Conservation (phyloP, 2,329 filamentous ascomycete species). For the Botryotinia convoluta region DNA sequence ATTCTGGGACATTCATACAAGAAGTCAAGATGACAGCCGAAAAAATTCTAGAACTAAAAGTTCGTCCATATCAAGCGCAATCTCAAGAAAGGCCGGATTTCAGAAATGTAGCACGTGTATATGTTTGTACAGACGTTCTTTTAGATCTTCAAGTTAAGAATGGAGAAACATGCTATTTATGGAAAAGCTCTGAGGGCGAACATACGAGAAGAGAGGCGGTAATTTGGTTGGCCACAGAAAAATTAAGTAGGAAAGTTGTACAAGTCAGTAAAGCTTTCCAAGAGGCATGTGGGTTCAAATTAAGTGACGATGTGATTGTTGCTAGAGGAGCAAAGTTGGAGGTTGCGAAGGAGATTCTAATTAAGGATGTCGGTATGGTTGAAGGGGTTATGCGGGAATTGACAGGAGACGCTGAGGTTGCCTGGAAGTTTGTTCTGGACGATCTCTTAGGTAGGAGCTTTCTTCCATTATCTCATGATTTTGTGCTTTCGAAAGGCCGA, state of each 20-base stretch:
- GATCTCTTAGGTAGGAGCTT: constrained; percentile 41
- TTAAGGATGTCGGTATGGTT: constrained; percentile 55
- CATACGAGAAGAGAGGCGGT: constrained; percentile 46
- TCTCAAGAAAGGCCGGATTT: constrained; percentile 36
- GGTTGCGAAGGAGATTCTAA: constrained; percentile 55
- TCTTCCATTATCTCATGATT: neutral
- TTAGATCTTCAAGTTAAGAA: constrained; percentile 52
- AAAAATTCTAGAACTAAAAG: constrained; percentile 38
- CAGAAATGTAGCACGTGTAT: constrained; percentile 38
- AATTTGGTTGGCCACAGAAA: constrained; percentile 59
- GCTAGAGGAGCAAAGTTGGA: constrained; percentile 50
- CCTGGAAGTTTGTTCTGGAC: constrained; percentile 50
- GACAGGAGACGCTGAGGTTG: constrained; percentile 38
- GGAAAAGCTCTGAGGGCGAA: constrained; percentile 38
- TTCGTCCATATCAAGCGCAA: constrained; percentile 33
- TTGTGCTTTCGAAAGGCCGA: neutral
- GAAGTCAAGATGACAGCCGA: constrained; percentile 7
- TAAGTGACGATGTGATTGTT: constrained; percentile 67
- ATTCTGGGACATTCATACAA: neutral
- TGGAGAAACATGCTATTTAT: constrained; percentile 58
- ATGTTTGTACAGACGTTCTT: constrained; percentile 44
- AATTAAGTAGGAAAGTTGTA: constrained; percentile 64
- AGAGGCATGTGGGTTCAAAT: constrained; percentile 67
- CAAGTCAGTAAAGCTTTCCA: constrained; percentile 73
- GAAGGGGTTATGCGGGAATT: constrained; percentile 36